Percentiles rank a stretch among this genome's conserved stretches.
phyloP scores from a whole-genome alignment of 2,329 filamentous ascomycete species.

The Samsoniella hepiali region DNA sequence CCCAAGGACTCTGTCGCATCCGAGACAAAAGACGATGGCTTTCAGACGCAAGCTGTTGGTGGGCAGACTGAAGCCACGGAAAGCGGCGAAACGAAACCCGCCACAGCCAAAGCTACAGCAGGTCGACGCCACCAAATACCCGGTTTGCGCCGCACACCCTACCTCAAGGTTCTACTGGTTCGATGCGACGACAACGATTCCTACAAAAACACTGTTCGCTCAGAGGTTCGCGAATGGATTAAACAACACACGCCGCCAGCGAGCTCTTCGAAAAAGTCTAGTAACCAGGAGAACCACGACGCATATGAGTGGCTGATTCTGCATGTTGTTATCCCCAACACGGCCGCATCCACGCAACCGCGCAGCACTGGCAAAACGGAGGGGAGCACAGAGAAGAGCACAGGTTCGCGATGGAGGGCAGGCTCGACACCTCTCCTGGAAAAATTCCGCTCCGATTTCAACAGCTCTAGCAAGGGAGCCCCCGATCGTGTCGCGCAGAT shows the following conservation, averaged over 20 bases:
- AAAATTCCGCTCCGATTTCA: conserved; percentile 88
- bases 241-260: conserved; percentile 67
- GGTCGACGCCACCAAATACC: conserved; percentile 87
- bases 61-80: conserved; percentile 40
- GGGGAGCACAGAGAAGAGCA: conserved; percentile 61
- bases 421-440: conserved; percentile 81
- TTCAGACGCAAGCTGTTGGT: conserved; percentile 54
- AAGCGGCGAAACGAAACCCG: conserved; percentile 34
- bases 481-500: conserved; percentile 83
- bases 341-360: conserved; percentile 74
- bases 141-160: conserved; percentile 86
- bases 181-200: conserved; percentile 94
- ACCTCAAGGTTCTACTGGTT: conserved; percentile 84
- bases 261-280: conserved; percentile 52
- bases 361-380: conserved; percentile 57
- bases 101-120: conserved; percentile 32
- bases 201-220: conserved; percentile 78
- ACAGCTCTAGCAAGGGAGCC: conserved; percentile 64
- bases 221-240: conserved; percentile 86
- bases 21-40: conserved; percentile 53
- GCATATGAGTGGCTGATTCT: conserved; percentile 94
- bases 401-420: conserved; percentile 71
- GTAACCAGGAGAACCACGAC: conserved; percentile 85
- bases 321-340: conserved; percentile 88
- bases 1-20: conserved; percentile 32